phyloP scores from a whole-genome alignment of 2,329 filamentous ascomycete species.

The Eutypa lata region DNA sequence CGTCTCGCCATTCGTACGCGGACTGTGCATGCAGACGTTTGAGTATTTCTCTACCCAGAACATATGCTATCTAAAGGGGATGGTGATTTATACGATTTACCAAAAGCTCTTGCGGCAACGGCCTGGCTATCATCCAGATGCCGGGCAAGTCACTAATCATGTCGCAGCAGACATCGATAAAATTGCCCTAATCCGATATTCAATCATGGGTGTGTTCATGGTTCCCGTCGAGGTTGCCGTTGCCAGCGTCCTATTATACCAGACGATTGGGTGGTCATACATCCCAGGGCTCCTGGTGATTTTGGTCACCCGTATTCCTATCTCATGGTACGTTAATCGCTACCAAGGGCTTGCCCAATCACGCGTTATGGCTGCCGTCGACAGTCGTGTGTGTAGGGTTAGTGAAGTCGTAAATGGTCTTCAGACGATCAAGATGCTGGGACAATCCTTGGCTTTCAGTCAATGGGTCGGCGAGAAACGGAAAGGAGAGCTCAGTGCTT shows the following conservation, averaged over 20 bases:
- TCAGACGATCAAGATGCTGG: constrained; percentile 3
- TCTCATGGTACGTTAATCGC: constrained; percentile 1
- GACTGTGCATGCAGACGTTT: constrained; percentile 2
- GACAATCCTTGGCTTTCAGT: background rate
- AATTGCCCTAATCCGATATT: background rate
- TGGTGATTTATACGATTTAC: constrained; percentile 1
- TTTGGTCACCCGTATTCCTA: constrained; percentile 1
- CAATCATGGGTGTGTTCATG: constrained; percentile 3
- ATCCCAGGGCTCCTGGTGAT: constrained; percentile 2
- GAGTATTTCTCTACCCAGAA: constrained; percentile 1
- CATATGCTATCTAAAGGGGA: constrained; percentile 1
- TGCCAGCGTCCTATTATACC: constrained; percentile 1
- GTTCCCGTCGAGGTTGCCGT: constrained; percentile 1
- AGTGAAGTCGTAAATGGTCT: background rate
- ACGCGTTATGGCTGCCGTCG: constrained; percentile 1
- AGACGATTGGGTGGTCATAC: constrained; percentile 2
- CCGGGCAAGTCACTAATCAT: constrained; percentile 1
- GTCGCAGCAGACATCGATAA: constrained; percentile 2
- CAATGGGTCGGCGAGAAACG: constrained; percentile 1
- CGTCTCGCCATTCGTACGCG: constrained; percentile 1
- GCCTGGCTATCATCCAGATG: background rate
- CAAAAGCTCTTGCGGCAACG: constrained; percentile 1
- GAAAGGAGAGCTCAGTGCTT: background rate
- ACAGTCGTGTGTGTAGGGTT: background rate
- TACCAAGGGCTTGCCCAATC: constrained; percentile 1